Evolutionary conservation across 495 filamentous ascomycete species (phyloP), one percentile per base, ranked within the genome.

Genomic region (Apiosordaria backusii): DNA sequence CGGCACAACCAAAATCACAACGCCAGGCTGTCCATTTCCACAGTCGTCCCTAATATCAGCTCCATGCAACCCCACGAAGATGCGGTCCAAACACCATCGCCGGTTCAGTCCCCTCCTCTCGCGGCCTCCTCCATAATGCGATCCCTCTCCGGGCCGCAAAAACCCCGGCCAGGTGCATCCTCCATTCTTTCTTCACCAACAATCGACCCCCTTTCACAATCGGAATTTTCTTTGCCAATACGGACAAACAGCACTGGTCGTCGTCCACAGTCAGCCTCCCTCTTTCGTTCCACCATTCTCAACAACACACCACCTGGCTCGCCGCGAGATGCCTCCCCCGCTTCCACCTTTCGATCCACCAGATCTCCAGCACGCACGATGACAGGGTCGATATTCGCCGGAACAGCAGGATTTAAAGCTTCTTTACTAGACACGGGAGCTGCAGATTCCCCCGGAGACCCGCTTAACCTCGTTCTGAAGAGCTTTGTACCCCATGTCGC

Each of bases 401-500:
- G 69, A n/a, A 61, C 26, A 4, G 21, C 21, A 27, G 69, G 70
- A 10, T 76, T 75, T 55, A 16, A 29, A 9, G 52, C 60, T 21
- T 78, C 79, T 4, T 82, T 76, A 67, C 83, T 72, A 76, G 84
- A 73, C 74, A 84, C 66, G 61, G 80, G 52, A 71, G 85, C 77
- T 65, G 81, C 73, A 66, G 82, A 73, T 66, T 81, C 67, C 78
- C 86, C 78, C 65, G 78, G 70, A 68, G 90, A 94, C 71, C 85
- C 88, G 25, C 82, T 90, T 29, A 87, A 88, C 64, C 79, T 95
- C 2, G 90, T 99, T 29, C 82, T 91, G 21, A 88, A 88, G 35
- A 88, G 92, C 6, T 97, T 97, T 70, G 91, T 92, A 2, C 96
- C 95, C 2, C 89, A 93, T 55, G 85, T 99, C 24, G 90, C 90